Percentiles rank a stretch among this genome's conserved stretches.
These are phyloP conservation scores for Silybum marianum DNA, from an alignment of 129 eudicot genomes.

Conservation along the genomic window DNA sequence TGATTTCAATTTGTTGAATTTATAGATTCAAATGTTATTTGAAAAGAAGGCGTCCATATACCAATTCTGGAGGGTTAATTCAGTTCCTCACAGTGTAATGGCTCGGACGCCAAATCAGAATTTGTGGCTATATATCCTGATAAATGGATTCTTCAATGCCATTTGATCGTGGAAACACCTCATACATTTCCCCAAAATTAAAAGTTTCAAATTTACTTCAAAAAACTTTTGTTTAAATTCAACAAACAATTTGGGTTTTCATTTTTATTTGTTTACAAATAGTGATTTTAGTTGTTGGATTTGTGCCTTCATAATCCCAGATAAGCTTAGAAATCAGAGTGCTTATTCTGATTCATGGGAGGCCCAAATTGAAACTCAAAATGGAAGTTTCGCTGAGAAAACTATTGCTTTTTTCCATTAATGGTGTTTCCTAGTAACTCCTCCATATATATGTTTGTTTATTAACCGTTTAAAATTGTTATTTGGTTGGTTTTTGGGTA, in stretches of 20 bases:
- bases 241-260: background rate
- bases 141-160: constrained; percentile 36
- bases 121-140: constrained; percentile 41
- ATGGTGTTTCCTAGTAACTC: constrained; percentile 58
- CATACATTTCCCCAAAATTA: constrained; percentile 21
- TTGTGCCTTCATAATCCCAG: constrained; percentile 64
- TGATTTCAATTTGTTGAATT: background rate
- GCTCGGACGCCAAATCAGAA: constrained; percentile 45
- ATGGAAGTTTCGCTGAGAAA: constrained; percentile 64
- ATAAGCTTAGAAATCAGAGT: constrained; percentile 35
- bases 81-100: constrained; percentile 53
- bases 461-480: background rate
- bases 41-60: constrained; percentile 50
- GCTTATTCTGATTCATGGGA: constrained; percentile 65
- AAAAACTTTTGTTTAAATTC: background rate
- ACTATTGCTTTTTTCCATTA: constrained; percentile 12
- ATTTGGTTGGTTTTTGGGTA: background rate
- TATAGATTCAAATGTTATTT: background rate
- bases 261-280: background rate
- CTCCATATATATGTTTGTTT: constrained; percentile 35
- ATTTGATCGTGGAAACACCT: constrained; percentile 66
- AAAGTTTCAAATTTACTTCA: no score
- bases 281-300: background rate
- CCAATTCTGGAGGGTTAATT: constrained; percentile 48
- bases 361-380: constrained; percentile 33